Evolutionary conservation across 2,329 filamentous ascomycete genomes (phyloP), one percentile per base, ranked within the genome.

Genomic region (Ceratocystis ficicola): DNA sequence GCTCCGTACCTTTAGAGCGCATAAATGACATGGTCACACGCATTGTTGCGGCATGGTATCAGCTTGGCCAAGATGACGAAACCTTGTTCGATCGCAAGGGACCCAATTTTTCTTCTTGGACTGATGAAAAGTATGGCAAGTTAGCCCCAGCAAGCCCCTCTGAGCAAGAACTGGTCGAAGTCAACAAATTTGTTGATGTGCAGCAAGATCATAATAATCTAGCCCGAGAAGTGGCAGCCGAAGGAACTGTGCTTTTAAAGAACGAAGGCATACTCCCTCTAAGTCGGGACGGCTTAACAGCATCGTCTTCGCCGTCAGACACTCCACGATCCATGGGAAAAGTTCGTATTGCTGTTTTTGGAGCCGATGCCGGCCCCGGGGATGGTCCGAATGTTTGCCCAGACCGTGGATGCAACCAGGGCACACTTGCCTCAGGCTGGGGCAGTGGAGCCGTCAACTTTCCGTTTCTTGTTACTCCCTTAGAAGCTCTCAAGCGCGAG

Each of bases 41-140:
- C 12, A 84, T 96, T 69, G 90, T 96, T 0, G 92, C 92, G 0
- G 83, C 91, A 0, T 96, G 90, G 88, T 96, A 95, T 72, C 89
- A 94, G 73, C 77, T 94, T 25, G 88, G 89, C 0, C 88, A 96
- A 72, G 88, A 90, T 55, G 69, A 78, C 20, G 78, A 86, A 70
- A 82, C 86, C 1, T 80, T 90, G 22, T 79, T 88, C 66, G 89
- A 89, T 70, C 85, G 87, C 17, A 87, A 86, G 8, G 78, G 91
- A 8, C 87, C 89, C 0, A 92, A 89, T 76, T 92, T 92, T 75
- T 87, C 87, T 68, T 86, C 87, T 0, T 92, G 88, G 87, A 86
- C 85, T 0, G 74, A 79, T 17, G 77, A 83, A 36, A 75, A 77
- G 65, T 79, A 76, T 57, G 86, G 84, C 0, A 77, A 76, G 4